Evolutionary conservation across 495 filamentous ascomycete genomes (phyloP).

Genomic region (Neurospora pannonica): DNA sequence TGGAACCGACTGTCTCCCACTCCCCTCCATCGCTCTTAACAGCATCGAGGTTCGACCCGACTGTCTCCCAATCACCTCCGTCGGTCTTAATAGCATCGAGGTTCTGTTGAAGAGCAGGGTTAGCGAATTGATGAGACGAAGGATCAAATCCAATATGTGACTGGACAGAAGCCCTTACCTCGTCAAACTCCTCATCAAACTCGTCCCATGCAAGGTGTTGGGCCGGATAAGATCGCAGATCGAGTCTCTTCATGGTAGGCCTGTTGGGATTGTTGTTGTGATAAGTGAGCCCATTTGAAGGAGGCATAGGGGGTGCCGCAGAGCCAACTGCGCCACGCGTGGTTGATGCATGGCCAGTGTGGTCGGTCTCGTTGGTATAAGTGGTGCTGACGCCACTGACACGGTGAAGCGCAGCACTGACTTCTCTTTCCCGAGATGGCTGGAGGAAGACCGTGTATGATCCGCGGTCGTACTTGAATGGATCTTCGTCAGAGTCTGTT

Average conservation of each 20-base stretch:
- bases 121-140: background rate
- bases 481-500: constrained; percentile 22
- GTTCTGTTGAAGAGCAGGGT: constrained; percentile 3
- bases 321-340: background rate
- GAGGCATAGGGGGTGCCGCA: background rate
- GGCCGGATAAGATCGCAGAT: constrained; percentile 5
- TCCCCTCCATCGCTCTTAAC: constrained; percentile 15
- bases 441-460: constrained; percentile 15
- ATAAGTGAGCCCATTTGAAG: background rate
- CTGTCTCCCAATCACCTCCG: constrained; percentile 21
- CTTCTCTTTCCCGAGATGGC: constrained; percentile 18
- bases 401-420: constrained; percentile 17
- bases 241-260: constrained; percentile 4
- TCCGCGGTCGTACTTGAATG: constrained; percentile 22
- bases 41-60: constrained; percentile 8
- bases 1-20: constrained; percentile 20
- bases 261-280: background rate
- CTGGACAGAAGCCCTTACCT: constrained; percentile 2
- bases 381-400: constrained; percentile 6
- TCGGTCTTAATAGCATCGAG: constrained; percentile 14
- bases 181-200: constrained; percentile 12
- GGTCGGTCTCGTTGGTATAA: background rate
- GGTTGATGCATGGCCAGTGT: background rate
- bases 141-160: background rate
- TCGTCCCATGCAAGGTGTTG: constrained; percentile 1